Base-by-base conservation (phyloP, 345 rosid genomes). In the Limnanthes douglasii region DNA sequence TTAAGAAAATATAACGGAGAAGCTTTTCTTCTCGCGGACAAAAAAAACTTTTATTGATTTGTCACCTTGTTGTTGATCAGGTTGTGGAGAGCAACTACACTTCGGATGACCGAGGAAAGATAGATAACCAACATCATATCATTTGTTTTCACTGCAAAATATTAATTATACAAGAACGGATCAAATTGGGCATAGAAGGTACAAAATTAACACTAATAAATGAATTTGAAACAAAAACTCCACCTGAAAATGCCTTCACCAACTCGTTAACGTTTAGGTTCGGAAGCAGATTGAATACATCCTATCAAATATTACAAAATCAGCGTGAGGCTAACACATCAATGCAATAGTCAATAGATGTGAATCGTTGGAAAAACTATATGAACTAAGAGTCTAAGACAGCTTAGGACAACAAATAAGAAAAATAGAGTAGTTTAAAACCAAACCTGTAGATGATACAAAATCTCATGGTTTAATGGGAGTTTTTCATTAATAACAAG, bases 21-120 rank as follows among this genome's bases (percentile, higher is more conserved):
- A n/a, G n/a, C n/a, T n/a, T n/a, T n/a, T n/a, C n/a, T n/a, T n/a
- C n/a, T n/a, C n/a, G n/a, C n/a, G n/a, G n/a, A n/a, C n/a, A n/a
- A n/a, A n/a, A n/a, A n/a, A n/a, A n/a, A n/a, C n/a, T n/a, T n/a
- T n/a, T n/a, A n/a, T n/a, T n/a, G n/a, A n/a, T n/a, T n/a, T 63
- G 12, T 37, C 21, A 83, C 97, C 90, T 88, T 88, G 65, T 88
- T 76, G 59, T 72, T 83, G 64, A 88, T 88, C 86, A 79, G 68
- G 69, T 79, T 83, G 59, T 88, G 95, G 23, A 88, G 83, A 0
- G 97, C 97, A 24, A 88, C 74, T 20, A 78, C 85, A 45, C 90
- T 78, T 37, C 90, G 62, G 37, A 74, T 72, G 42, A 82, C 81
- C 26, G 94, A 82, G 13, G 90, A 74, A 31, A 82, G 68, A 52